Evolutionary conservation across 257 asterid genomes (phyloP), one percentile per base, ranked within the genome.

Genomic region (Mitragyna speciosa): DNA sequence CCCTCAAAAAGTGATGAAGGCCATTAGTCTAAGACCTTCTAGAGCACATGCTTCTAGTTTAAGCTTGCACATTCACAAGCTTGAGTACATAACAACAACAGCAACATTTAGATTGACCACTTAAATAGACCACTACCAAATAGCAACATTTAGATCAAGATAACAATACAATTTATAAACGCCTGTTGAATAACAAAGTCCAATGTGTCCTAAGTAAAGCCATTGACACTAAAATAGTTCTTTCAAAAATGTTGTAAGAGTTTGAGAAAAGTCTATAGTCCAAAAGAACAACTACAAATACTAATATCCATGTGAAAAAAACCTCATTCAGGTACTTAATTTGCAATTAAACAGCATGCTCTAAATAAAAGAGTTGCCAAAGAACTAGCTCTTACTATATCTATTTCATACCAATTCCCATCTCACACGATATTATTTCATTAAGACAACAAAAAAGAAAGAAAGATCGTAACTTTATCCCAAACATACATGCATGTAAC

Each of bases 171-270:
- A 70, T 69, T 39, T 31, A 33, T 39, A 1, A 43, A 16, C 41
- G 78, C 39, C 67, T 61, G 67, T 26, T 61, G 67, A n/a, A 61
- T 17, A n/a, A 61, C 59, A 76, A 76, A 76, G n/a, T n/a, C 47
- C 28, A 61, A 41, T 12, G 12, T 1, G 41, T 26, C 66, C 71
- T n/a, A 36, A 9, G 36, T 26, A 61, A 61, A n/a, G 33, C 67
- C 12, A 17, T 11, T 6, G 3, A 61, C 15, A 54, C 43, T 43
- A 54, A 26, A 19, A 63, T 15, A 28, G n/a, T 43, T 56, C 63
- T 75, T 45, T n/a, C 63, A 76, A 19, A 12, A 78, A 8, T 39
- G 0, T 26, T 26, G 8, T 30, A 58, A 74, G 45, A 33, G 51
- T 33, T 31, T 33, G 48, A 51, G 1, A 54, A 19, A 74, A 22